These are phyloP conservation scores for Coprinopsis strossmayeri DNA, from an alignment of 768 basidiomycete genomes.

Conservation along the genomic window DNA sequence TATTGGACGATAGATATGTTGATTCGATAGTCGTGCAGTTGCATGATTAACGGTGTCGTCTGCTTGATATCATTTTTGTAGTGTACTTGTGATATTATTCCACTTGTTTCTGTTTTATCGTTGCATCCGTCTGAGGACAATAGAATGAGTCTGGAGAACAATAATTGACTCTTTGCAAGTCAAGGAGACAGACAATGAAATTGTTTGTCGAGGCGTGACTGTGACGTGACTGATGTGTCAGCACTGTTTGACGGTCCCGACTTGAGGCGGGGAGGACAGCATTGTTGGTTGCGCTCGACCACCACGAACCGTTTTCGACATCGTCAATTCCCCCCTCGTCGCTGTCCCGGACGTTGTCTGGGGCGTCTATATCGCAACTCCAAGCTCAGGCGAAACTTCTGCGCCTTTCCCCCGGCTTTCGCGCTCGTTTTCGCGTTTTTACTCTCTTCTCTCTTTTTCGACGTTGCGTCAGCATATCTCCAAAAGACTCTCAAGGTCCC, in stretches of 20 bases:
- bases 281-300: slow-evolving; percentile 44
- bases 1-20: slow-evolving; percentile 45
- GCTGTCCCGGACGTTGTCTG: slow-evolving; percentile 19
- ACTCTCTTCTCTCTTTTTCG: slow-evolving; percentile 22
- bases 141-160: too few relatives aligned
- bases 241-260: slow-evolving; percentile 7
- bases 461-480: slow-evolving; percentile 7
- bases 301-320: slow-evolving; percentile 29
- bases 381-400: slow-evolving; percentile 14
- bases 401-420: slow-evolving; percentile 23
- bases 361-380: slow-evolving; percentile 13
- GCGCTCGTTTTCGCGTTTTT: slow-evolving; percentile 22
- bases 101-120: too few relatives aligned
- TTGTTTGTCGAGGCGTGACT: too few relatives aligned
- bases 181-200: too few relatives aligned
- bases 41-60: too few relatives aligned
- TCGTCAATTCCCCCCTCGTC: slow-evolving; percentile 21
- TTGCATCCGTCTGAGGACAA: too few relatives aligned
- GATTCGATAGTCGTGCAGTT: too few relatives aligned
- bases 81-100: too few relatives aligned
- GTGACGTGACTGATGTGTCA: slow-evolving; percentile 14
- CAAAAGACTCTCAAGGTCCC: slow-evolving; percentile 25
- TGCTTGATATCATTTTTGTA: too few relatives aligned
- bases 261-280: slow-evolving; percentile 38
- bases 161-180: too few relatives aligned